Base-by-base conservation (phyloP, 345 rosid genomes). In the Salix koriyanagi region DNA sequence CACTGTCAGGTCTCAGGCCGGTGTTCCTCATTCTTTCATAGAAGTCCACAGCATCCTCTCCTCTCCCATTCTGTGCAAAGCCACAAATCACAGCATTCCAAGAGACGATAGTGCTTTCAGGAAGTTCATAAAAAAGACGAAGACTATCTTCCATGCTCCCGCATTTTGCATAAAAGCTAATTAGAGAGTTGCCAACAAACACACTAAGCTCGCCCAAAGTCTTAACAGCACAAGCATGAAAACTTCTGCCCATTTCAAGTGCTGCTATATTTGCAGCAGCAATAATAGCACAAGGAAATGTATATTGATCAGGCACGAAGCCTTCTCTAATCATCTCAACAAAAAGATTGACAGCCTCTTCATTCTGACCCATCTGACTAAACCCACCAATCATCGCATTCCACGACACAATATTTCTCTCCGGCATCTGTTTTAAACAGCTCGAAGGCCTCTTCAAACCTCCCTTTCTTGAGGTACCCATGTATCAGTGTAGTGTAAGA, bases 21-120 rank as follows among this genome's bases (percentile, higher is more conserved):
- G 83, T 54, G 39, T 39, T 73, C 42, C 52, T 70, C 92, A 92
- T 87, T 65, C 78, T 84, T 71, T 90, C 87, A 36, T 77, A 89
- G 79, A 89, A 83, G 5, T 65, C 76, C 54, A 89, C 65, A 18
- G 96, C 94, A 80, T 92, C 93, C 76, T 84, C 78, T 83, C 91
- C 97, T 87, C 79, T 86, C 65, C 97, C 96, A 66, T 90, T 90
- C 70, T 92, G 94, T 7, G 93, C 98, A 77, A 87, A 89, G 10
- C 97, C 94, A 83, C 92, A 94, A 46, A 90, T 86, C 77, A 92
- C 80, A 70, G 97, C 92, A 79, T 92, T 94, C 90, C 90, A 94
- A 14, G 97, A 89, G 69, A 92, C 89, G 42, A 82, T 52, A 41
- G 82, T 88, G 15, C 83, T 83, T 42, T 82, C 81, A 6, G 4